Conservation (phyloP, 352 stramenopile genomes). For the Phytophthora boehmeriae region DNA sequence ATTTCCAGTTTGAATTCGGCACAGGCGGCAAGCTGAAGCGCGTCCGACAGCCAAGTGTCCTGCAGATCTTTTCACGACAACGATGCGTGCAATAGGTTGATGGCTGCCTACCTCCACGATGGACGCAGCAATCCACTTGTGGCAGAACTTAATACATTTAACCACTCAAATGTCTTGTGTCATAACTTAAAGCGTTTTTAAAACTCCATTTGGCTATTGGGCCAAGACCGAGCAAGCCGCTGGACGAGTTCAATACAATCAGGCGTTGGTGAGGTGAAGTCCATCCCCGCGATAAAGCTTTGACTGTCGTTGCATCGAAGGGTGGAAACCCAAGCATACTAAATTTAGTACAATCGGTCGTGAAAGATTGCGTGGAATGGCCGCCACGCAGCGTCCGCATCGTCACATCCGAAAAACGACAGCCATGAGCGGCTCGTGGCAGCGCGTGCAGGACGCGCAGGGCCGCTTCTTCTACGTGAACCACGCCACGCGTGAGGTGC, state of each 20-base stretch:
- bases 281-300: not conserved
- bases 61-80: constrained; percentile 44
- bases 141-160: too few species aligned
- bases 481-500: constrained; percentile 77
- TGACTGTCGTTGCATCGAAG: not conserved
- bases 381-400: not conserved
- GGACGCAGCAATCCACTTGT: not conserved
- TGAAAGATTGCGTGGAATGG: not conserved
- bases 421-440: constrained; percentile 58
- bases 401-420: constrained; percentile 20
- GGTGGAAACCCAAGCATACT: not conserved
- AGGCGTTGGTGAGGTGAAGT: not conserved
- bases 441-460: constrained; percentile 82
- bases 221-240: too few species aligned
- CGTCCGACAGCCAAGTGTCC: constrained; percentile 70
- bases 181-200: too few species aligned
- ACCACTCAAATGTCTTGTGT: too few species aligned
- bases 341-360: not conserved
- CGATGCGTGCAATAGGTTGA: too few species aligned
- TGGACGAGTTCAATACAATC: not conserved
- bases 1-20: constrained; percentile 69
- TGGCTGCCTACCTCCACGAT: not conserved
- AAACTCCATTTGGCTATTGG: too few species aligned
- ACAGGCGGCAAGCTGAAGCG: constrained; percentile 33
- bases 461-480: constrained; percentile 90